Conservation (phyloP, 345 rosid species). For the Gossypium turneri region DNA sequence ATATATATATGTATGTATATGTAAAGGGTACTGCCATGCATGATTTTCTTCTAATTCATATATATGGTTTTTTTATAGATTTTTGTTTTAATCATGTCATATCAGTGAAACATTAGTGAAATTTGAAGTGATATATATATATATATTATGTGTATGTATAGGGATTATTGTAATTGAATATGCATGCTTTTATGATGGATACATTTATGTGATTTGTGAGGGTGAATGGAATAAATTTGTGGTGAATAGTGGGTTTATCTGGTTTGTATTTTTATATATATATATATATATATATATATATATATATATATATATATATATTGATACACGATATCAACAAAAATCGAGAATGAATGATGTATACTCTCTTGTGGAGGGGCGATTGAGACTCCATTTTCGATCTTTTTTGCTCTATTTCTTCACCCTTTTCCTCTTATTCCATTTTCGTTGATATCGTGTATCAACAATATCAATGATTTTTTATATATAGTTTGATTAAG, state of each 20-base stretch:
- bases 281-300: too few species aligned
- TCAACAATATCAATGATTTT: neutral
- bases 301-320: too few species aligned
- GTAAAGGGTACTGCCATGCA: neutral
- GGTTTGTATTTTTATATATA: neutral
- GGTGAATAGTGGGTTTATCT: neutral
- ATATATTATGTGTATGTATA: neutral
- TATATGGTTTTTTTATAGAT: neutral
- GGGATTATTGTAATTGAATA: neutral
- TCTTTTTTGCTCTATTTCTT: too few species aligned
- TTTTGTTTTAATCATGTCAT: neutral
- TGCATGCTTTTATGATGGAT: neutral
- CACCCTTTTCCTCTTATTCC: too few species aligned
- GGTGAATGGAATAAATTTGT: neutral
- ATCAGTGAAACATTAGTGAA: neutral
- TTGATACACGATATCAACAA: too few species aligned
- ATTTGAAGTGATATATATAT: neutral
- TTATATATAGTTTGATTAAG: neutral
- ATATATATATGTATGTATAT: neutral
- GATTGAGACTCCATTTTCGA: too few species aligned
- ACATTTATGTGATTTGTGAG: neutral
- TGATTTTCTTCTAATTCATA: conserved; percentile 9
- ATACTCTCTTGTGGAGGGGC: fast-evolving
- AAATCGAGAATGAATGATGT: too few species aligned
- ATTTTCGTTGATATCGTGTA: too few species aligned